A percentile compares a stretch with the other conserved stretches of the same genome.
phyloP scores from a whole-genome alignment of 495 filamentous ascomycete genomes.

The Aspergillus biplanus region DNA sequence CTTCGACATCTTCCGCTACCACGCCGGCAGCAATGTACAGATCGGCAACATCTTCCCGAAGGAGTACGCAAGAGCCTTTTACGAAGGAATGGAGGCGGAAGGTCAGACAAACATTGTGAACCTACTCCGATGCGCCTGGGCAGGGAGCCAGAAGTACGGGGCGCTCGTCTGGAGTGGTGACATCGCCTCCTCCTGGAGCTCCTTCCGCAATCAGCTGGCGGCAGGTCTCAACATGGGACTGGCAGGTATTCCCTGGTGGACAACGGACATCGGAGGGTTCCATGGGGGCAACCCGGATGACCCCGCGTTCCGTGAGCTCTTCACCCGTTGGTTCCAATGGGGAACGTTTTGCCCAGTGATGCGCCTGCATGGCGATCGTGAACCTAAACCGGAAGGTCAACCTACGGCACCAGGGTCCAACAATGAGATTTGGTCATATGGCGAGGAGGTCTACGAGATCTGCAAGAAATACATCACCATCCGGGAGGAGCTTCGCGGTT shows the following conservation, averaged over 20 bases:
- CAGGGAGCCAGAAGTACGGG: slow-evolving; percentile 62
- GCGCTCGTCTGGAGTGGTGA: slow-evolving; percentile 63
- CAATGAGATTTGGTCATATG: slow-evolving; percentile 66
- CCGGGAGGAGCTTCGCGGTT: slow-evolving; percentile 55
- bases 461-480: slow-evolving; percentile 58
- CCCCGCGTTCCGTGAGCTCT: slow-evolving; percentile 57
- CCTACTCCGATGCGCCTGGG: slow-evolving; percentile 61
- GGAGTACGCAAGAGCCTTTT: slow-evolving; percentile 58
- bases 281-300: slow-evolving; percentile 58
- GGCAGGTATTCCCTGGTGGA: slow-evolving; percentile 62
- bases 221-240: slow-evolving; percentile 63
- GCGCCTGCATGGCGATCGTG: slow-evolving; percentile 61
- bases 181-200: slow-evolving; percentile 58
- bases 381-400: slow-evolving; percentile 48
- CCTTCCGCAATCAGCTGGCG: slow-evolving; percentile 57
- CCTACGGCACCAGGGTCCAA: slow-evolving; percentile 46
- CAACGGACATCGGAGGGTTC: slow-evolving; percentile 64
- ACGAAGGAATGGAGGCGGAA: slow-evolving; percentile 54
- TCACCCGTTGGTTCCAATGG: slow-evolving; percentile 66
- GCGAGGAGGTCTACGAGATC: slow-evolving; percentile 56
- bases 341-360: slow-evolving; percentile 64
- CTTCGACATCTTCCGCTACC: slow-evolving; percentile 62
- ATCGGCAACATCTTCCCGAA: slow-evolving; percentile 61
- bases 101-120: slow-evolving; percentile 58
- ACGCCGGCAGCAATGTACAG: slow-evolving; percentile 52